Conservation (phyloP, 148 eudicot species). For the Arbutus unedo region DNA sequence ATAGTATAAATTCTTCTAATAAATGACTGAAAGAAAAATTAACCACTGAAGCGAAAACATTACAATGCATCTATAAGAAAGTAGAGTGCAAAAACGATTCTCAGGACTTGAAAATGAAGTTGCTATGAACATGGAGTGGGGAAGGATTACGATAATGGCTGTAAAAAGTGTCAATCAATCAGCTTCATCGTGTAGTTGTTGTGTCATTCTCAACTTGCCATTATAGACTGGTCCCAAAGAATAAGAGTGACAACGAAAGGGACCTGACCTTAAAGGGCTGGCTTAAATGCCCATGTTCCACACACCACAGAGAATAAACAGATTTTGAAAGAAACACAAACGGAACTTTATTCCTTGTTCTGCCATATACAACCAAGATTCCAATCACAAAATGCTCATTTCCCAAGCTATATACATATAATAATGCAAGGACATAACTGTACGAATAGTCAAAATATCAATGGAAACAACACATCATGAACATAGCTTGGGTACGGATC, state of each 20-base stretch:
- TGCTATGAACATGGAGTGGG: not conserved
- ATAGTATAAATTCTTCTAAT: too few relatives aligned
- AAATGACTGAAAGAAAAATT: too few relatives aligned
- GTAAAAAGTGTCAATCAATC: not conserved
- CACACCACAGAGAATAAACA: slow-evolving; percentile 11
- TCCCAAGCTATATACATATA: slow-evolving; percentile 21
- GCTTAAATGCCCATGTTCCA: not conserved
- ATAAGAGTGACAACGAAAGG: slow-evolving; percentile 15
- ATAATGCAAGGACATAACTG: not conserved
- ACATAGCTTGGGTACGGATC: slow-evolving; percentile 63
- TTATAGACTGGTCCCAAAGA: not conserved
- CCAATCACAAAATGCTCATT: not conserved
- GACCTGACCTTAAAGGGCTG: slow-evolving; percentile 7
- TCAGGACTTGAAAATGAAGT: too few relatives aligned
- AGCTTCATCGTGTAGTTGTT: not conserved
- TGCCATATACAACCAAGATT: slow-evolving; percentile 2
- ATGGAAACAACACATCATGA: slow-evolving; percentile 32
- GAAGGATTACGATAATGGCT: not conserved
- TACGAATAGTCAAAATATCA: not conserved
- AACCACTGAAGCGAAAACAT: too few relatives aligned
- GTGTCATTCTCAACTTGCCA: slow-evolving; percentile 7
- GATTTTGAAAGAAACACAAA: not conserved
- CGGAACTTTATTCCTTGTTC: not conserved
- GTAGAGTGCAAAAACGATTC: too few relatives aligned
- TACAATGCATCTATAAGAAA: too few relatives aligned